Base-by-base conservation (phyloP, 768 basidiomycete genomes). In the Pulveroboletus sp. region DNA sequence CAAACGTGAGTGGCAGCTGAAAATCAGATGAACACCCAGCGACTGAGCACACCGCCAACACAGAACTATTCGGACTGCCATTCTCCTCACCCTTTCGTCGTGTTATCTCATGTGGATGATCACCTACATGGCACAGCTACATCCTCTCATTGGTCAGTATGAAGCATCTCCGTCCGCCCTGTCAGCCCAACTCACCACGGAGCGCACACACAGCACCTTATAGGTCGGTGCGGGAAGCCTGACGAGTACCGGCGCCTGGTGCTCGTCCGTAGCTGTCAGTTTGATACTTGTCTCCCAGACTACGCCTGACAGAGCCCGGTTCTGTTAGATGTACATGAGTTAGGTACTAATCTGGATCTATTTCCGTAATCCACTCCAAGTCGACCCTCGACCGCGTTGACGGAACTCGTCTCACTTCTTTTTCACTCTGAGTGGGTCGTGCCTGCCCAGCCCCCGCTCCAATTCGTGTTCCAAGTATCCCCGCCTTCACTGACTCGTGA, bases 31-130 rank as follows among this genome's bases (percentile, higher is more conserved):
- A 10, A 39, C 30, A 26, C 14, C 30, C 15, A 27, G 30, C 28
- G 8, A 32, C 49, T 44, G 36, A 60, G 17, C 24, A 8, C 26
- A 18, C 49, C 18, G 27, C 43, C 36, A 18, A 37, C 42, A 18
- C 68, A 98, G 94, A 50, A 79, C 93, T 45, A 79, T 93, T 56
- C 86, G 94, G 57, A 87, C 92, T 2, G 79, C 78, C 54, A 64
- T 92, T 42, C 75, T 91, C 72, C 79, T 98, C 54, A 79, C 89
- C 3, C 69, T 97, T 15, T 73, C 81, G 4, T 86, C 80, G 48
- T 94, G 90, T 70, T 98, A 93, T 73, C 80, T 98, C 60, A 85
- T 97, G 83, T 98, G 94, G 94, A 86, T 86, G 73, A 82, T 95
- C 63, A 93, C 94, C n/a, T 98, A 95, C 70, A 77, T 96, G 66